Conservation (phyloP, 495 filamentous ascomycete genomes). For the Tuber indicum region DNA sequence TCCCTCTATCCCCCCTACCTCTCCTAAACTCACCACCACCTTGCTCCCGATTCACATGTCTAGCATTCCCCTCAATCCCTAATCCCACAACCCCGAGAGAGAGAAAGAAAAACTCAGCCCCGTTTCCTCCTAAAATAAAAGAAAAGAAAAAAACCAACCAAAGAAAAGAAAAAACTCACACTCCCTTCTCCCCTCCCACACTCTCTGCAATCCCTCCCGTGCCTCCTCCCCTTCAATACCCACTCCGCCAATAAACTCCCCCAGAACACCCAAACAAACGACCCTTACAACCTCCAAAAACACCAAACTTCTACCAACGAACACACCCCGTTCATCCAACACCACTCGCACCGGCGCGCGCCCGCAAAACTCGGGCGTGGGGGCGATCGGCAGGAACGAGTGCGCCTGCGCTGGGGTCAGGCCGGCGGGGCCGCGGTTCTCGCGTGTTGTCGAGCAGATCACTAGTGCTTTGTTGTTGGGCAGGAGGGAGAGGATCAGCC, state of each 20-base stretch:
- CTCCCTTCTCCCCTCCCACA: not conserved
- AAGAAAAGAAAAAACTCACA: not conserved
- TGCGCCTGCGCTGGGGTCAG: conserved; percentile 9
- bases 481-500: conserved; percentile 23
- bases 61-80: not conserved
- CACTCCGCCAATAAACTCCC: conserved; percentile 26
- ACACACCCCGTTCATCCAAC: conserved; percentile 10
- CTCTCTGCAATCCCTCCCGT: not conserved
- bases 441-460: conserved; percentile 24
- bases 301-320: conserved; percentile 21
- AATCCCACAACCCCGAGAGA: not conserved
- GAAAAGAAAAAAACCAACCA: not conserved
- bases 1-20: not conserved
- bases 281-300: conserved; percentile 27
- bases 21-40: not conserved
- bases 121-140: not conserved
- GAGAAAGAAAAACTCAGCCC: not conserved
- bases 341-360: conserved; percentile 15
- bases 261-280: conserved; percentile 13
- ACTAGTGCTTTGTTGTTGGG: conserved; percentile 20
- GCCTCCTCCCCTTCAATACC: not conserved
- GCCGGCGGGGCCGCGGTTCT: conserved; percentile 25
- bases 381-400: conserved; percentile 29
- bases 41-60: not conserved
- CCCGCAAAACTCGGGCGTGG: conserved; percentile 14